Evolutionary conservation across 73 alveolate species (phyloP).

Genomic region (Stentor roeselii): DNA sequence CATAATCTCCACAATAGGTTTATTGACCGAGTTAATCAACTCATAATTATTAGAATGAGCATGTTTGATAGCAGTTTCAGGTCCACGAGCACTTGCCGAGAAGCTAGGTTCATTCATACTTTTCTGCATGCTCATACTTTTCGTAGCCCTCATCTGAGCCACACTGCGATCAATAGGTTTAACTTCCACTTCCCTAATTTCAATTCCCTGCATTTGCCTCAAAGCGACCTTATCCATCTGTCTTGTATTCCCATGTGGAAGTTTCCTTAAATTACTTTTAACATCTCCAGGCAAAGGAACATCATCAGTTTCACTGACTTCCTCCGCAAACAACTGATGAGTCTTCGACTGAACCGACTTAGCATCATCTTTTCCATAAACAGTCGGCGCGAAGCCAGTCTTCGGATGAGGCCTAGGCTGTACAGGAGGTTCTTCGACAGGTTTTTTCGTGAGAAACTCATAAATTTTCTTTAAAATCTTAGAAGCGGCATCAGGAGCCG

Average conservation of each 20-base stretch:
- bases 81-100: neutral
- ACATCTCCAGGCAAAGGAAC: neutral
- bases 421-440: constrained; percentile 25
- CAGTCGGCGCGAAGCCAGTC: neutral
- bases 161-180: constrained; percentile 46
- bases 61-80: neutral
- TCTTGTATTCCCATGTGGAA: constrained; percentile 13
- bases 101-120: neutral
- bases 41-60: neutral
- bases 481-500: constrained; percentile 48
- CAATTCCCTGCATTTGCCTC: constrained; percentile 43
- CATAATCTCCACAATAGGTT: neutral
- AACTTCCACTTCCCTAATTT: constrained; percentile 49
- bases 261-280: neutral
- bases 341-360: neutral
- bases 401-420: constrained; percentile 15
- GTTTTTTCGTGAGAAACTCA: constrained; percentile 52
- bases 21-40: neutral
- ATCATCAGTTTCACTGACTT: constrained; percentile 8
- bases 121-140: constrained; percentile 40
- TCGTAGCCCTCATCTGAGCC: constrained; percentile 60
- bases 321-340: neutral
- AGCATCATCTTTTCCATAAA: neutral
- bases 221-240: neutral
- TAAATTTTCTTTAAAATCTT: constrained; percentile 57